A percentile compares a stretch with the other conserved stretches of the same genome.
Conservation (phyloP, 345 rosid species). For the Trapa bicornis region DNA sequence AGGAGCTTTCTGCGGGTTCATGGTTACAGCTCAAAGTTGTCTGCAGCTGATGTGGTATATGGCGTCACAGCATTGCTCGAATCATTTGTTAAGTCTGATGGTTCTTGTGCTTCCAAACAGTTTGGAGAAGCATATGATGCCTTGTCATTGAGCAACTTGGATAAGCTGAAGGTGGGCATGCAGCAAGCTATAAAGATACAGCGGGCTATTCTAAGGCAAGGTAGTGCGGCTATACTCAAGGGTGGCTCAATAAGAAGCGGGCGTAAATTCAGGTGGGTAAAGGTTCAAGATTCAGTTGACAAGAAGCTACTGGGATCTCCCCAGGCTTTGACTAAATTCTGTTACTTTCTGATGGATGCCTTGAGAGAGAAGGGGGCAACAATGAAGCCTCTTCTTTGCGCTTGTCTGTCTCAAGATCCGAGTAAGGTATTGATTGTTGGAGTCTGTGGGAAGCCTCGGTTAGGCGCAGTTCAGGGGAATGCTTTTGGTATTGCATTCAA, state of each 20-base stretch:
- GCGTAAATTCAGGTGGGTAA: conserved; percentile 91
- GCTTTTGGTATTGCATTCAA: conserved; percentile 82
- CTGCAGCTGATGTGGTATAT: conserved; percentile 92
- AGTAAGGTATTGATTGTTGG: conserved; percentile 76
- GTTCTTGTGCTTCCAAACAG: conserved; percentile 77
- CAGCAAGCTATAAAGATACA: conserved; percentile 89
- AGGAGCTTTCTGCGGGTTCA: conserved; percentile 70
- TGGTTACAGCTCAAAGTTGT: conserved; percentile 87
- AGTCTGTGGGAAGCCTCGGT: conserved; percentile 85
- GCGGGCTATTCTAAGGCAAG: conserved; percentile 87
- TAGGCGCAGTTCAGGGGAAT: conserved; percentile 84
- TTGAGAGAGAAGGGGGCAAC: conserved; percentile 86
- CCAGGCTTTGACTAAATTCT: conserved; percentile 85
- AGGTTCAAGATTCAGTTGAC: conserved; percentile 71
- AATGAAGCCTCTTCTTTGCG: conserved; percentile 85
- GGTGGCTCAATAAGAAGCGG: conserved; percentile 77
- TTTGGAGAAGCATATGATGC: conserved; percentile 91
- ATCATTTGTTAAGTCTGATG: conserved; percentile 55
- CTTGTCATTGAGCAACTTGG: conserved; percentile 58
- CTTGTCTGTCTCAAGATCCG: conserved; percentile 52
- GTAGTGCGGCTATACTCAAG: conserved; percentile 79
- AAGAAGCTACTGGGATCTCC: conserved; percentile 72
- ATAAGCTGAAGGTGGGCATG: conserved; percentile 72
- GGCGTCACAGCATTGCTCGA: conserved; percentile 95
- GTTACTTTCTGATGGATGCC: conserved; percentile 94